phyloP scores from a whole-genome alignment of 2,329 filamentous ascomycete genomes.

The Mycocentrospora acerina region DNA sequence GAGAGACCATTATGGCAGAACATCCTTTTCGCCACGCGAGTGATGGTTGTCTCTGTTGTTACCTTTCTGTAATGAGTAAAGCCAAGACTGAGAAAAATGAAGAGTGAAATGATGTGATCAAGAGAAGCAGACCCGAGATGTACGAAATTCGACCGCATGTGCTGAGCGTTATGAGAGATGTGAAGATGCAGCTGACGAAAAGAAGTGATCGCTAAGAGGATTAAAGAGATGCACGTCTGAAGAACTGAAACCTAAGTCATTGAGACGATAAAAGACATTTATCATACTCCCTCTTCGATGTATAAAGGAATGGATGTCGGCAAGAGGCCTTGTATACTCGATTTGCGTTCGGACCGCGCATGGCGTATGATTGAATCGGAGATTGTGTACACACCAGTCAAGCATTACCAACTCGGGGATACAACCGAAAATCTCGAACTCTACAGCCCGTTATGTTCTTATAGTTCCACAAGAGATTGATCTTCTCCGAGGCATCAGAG shows the following conservation, averaged over 20 bases:
- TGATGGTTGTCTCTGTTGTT: neutral
- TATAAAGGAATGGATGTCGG: too few species aligned
- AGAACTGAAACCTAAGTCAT: neutral
- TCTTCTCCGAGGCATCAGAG: too few species aligned
- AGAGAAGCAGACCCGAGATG: neutral
- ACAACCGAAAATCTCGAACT: too few species aligned
- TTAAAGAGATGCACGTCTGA: neutral
- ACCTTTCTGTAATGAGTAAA: constrained; percentile 7
- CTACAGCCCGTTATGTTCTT: too few species aligned
- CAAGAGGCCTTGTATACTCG: too few species aligned
- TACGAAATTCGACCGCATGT: neutral
- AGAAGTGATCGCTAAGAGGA: neutral
- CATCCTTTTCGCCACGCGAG: constrained; percentile 5
- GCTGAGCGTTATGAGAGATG: neutral
- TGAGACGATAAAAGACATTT: constrained; percentile 1
- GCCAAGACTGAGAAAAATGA: constrained; percentile 2
- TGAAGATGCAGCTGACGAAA: neutral
- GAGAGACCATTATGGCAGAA: constrained; percentile 7
- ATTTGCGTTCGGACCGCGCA: too few species aligned
- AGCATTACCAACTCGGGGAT: too few species aligned
- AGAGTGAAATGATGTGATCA: constrained; percentile 1
- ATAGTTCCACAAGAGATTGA: too few species aligned
- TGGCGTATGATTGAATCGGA: too few species aligned
- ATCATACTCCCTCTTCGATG: neutral
- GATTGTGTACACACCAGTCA: too few species aligned